These are phyloP conservation scores for Daedaleopsis nitida DNA, from an alignment of 768 basidiomycete genomes.

Conservation along the genomic window DNA sequence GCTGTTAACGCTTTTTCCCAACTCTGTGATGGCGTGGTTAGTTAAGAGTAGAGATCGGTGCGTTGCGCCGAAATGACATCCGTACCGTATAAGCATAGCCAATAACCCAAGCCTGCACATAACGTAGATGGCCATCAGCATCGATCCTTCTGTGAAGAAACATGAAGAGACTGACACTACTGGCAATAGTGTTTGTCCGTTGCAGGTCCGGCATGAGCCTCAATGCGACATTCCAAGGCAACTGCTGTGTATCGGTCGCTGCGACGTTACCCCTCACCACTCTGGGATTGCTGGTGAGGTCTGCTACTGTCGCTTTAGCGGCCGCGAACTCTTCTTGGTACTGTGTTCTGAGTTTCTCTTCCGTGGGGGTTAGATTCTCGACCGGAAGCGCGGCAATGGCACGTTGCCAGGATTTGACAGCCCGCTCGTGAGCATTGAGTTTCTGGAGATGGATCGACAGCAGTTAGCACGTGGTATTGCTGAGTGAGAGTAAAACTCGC, in stretches of 20 bases:
- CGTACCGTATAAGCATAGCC: background rate
- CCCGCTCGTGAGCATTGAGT: slow-evolving; percentile 2
- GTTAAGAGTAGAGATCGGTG: background rate
- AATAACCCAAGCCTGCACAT: slow-evolving; percentile 23
- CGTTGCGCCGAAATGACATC: background rate
- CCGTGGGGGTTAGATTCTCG: slow-evolving; percentile 30
- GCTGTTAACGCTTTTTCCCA: no score
- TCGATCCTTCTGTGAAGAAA: no score
- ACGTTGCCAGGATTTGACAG: slow-evolving; percentile 24
- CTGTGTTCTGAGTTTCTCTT: slow-evolving; percentile 38
- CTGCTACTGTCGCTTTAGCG: background rate
- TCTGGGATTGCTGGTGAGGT: background rate
- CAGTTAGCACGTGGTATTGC: background rate
- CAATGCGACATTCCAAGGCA: slow-evolving; percentile 2
- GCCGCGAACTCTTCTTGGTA: slow-evolving; percentile 19
- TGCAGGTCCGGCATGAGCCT: background rate
- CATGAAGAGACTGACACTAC: slow-evolving; percentile 11
- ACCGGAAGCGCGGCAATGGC: slow-evolving; percentile 34
- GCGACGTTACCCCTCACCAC: no score
- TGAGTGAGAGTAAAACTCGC: background rate
- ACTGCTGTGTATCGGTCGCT: background rate
- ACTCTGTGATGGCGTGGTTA: no score
- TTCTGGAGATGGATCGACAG: slow-evolving; percentile 2
- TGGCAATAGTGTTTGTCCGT: background rate
- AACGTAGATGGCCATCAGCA: background rate